Percentiles rank a stretch among this genome's conserved stretches.
phyloP scores from a whole-genome alignment of 495 filamentous ascomycete species.

The Aspergillus nidulans region DNA sequence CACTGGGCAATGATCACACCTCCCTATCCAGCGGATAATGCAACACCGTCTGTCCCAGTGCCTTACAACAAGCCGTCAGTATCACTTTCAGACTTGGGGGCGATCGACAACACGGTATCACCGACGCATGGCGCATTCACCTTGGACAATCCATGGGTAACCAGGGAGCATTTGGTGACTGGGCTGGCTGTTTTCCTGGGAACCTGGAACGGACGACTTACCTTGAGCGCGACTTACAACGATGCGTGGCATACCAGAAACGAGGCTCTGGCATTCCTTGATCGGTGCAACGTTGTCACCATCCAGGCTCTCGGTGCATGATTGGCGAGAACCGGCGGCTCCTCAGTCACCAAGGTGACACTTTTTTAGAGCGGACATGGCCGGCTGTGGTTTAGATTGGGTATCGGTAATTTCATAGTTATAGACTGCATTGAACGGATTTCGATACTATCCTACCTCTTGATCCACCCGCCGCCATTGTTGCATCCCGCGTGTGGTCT shows the following conservation, averaged over 20 bases:
- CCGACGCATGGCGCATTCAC: slow-evolving; percentile 21
- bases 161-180: not conserved
- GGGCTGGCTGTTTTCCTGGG: not conserved
- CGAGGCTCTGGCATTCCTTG: not conserved
- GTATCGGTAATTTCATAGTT: no score
- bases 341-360: no score
- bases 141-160: slow-evolving; percentile 33
- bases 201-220: not conserved
- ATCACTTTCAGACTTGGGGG: slow-evolving; percentile 37
- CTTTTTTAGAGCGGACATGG: no score
- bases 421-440: no score
- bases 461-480: no score
- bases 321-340: no score
- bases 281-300: not conserved
- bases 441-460: no score
- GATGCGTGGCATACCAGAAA: not conserved
- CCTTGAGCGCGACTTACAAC: not conserved
- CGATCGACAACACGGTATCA: slow-evolving; percentile 24
- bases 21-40: slow-evolving; percentile 17
- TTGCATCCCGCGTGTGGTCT: no score
- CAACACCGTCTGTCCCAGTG: slow-evolving; percentile 21
- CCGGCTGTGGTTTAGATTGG: no score
- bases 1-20: slow-evolving; percentile 25
- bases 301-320: not conserved
- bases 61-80: slow-evolving; percentile 28